Evolutionary conservation across 371 early-diverging fungal genomes (phyloP).

Genomic region (Massospora cicadina): DNA sequence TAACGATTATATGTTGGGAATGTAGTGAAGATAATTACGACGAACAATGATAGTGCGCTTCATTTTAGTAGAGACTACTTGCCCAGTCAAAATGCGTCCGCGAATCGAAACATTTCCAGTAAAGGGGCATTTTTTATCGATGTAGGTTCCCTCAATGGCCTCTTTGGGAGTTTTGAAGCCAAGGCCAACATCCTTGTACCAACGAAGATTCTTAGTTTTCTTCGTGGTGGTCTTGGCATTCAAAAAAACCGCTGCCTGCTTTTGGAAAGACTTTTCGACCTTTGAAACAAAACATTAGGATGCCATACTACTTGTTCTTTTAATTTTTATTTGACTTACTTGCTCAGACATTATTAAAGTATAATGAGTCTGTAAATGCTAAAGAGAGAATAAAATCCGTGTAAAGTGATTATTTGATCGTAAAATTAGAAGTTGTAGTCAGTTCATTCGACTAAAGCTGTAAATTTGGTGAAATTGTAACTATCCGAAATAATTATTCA

Average conservation of each 20-base stretch:
- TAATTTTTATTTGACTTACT: no score
- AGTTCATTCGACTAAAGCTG: no score
- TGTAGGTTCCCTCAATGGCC: slow-evolving; percentile 92
- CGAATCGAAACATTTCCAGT: slow-evolving; percentile 96
- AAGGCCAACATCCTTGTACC: slow-evolving; percentile 97
- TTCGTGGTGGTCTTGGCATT: slow-evolving; percentile 69
- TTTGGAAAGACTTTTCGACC: slow-evolving; percentile 87
- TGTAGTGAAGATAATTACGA: slow-evolving; percentile 98
- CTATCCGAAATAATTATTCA: no score
- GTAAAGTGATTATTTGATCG: no score
- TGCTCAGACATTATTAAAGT: no score
- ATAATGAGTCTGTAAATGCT: no score
- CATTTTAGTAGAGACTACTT: slow-evolving; percentile 96
- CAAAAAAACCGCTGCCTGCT: slow-evolving; percentile 91
- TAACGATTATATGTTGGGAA: slow-evolving; percentile 99
- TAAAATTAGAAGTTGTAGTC: no score
- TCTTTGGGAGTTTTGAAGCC: slow-evolving; percentile 99
- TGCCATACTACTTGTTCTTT: no score
- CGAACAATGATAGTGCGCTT: slow-evolving; percentile 96
- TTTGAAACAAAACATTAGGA: slow-evolving; percentile 15
- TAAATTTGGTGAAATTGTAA: no score
- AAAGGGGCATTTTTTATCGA: slow-evolving; percentile 99
- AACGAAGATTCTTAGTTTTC: slow-evolving; percentile 59
- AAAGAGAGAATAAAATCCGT: no score
- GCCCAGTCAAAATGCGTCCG: slow-evolving; percentile 96